Evolutionary conservation across 1,284 basidiomycete genomes (phyloP).

Genomic region (Boletellus sp.): DNA sequence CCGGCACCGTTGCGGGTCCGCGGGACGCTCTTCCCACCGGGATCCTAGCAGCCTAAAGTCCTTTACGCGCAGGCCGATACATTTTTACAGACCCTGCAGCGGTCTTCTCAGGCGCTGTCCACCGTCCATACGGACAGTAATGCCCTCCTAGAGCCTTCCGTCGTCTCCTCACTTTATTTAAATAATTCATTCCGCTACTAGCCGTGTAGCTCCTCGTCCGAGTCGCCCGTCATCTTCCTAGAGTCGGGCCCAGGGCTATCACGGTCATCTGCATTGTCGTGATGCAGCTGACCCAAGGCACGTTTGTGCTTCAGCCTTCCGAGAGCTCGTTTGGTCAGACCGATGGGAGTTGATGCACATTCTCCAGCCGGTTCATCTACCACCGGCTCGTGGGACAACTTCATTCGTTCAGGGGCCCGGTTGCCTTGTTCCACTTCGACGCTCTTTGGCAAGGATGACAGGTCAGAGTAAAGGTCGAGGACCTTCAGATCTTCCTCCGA

Average conservation of each 20-base stretch:
- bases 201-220: conserved; percentile 3
- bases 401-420: conserved; percentile 29
- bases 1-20: too few relatives aligned
- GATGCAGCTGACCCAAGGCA: conserved; percentile 25
- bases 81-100: too few relatives aligned
- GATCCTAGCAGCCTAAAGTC: too few relatives aligned
- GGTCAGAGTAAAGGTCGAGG: conserved; percentile 59
- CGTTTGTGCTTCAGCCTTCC: conserved; percentile 51
- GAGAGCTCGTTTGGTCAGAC: conserved; percentile 41
- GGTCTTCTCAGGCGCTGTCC: too few relatives aligned
- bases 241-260: conserved; percentile 2
- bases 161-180: too few relatives aligned
- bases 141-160: too few relatives aligned
- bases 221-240: conserved; percentile 22
- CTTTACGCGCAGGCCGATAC: too few relatives aligned
- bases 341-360: conserved; percentile 8
- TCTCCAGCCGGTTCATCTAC: conserved; percentile 16
- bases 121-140: too few relatives aligned
- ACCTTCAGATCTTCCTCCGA: conserved; percentile 45
- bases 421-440: conserved; percentile 43
- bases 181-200: background rate
- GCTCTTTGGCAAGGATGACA: conserved; percentile 63
- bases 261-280: conserved; percentile 1
- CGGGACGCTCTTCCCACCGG: too few relatives aligned
- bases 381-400: background rate